phyloP scores from a whole-genome alignment of 768 basidiomycete species.

The Tulasnella calospora region DNA sequence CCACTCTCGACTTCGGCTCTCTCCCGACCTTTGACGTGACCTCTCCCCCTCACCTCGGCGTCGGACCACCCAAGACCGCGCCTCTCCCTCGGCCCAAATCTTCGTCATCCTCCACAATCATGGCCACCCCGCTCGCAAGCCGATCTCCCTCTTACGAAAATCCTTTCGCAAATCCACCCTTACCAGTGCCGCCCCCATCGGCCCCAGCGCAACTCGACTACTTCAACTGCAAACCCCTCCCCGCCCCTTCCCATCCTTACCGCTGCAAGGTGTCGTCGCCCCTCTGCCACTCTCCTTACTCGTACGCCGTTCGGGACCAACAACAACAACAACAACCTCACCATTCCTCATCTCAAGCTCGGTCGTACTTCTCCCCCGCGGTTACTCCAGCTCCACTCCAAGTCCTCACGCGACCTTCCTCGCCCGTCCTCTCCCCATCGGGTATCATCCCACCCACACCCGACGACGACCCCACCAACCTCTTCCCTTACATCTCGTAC shows the following conservation, averaged over 20 bases:
- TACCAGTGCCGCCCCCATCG: neutral
- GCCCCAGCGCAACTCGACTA: neutral
- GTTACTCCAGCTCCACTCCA: neutral
- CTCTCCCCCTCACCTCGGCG: neutral
- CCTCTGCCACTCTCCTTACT: neutral
- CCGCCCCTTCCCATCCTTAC: neutral
- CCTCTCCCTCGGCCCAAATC: neutral
- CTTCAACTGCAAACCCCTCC: conserved; percentile 15
- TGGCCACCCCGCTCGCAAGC: neutral
- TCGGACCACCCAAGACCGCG: neutral
- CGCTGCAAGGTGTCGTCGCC: neutral
- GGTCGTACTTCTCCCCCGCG: neutral
- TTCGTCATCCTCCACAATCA: neutral
- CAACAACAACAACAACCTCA: neutral
- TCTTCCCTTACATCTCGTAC: conserved; percentile 2
- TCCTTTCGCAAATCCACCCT: neutral
- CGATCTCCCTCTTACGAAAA: neutral
- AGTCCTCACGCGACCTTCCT: neutral
- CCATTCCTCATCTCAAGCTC: neutral
- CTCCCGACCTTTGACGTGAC: neutral
- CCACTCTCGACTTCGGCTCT: neutral
- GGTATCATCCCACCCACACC: neutral
- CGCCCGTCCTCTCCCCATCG: neutral
- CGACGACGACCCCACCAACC: neutral
- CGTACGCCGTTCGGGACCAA: neutral